A percentile compares a stretch with the other conserved stretches of the same genome.
Conservation (phyloP, 2,329 filamentous ascomycete genomes). For the Calonectria pauciramosa region DNA sequence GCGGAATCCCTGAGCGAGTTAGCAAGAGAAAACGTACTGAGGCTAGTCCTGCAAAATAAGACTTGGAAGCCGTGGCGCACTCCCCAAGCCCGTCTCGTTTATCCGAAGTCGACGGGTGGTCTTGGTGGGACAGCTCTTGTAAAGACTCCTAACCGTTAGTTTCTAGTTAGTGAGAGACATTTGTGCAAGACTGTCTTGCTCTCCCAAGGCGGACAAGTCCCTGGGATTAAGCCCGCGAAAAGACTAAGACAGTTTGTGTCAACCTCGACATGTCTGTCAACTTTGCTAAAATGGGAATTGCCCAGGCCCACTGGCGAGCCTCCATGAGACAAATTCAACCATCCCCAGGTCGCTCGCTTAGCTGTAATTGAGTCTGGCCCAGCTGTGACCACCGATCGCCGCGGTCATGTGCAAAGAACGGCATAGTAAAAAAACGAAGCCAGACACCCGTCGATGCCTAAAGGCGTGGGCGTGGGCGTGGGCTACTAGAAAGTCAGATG, state of each 20-base stretch:
- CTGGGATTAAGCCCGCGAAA: background rate
- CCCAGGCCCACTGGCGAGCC: background rate
- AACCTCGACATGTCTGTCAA: slow-evolving; percentile 1
- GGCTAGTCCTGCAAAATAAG: background rate
- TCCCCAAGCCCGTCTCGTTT: background rate
- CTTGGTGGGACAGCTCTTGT: background rate
- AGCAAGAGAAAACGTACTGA: background rate
- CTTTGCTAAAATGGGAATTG: background rate
- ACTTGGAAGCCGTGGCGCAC: background rate
- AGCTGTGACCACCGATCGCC: slow-evolving; percentile 31
- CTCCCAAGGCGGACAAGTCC: background rate
- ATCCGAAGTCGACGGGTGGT: slow-evolving; percentile 7
- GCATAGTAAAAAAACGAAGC: slow-evolving; percentile 12
- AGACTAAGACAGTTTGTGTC: background rate
- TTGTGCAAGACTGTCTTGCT: slow-evolving; percentile 17
- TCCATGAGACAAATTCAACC: slow-evolving; percentile 6
- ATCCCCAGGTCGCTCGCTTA: background rate
- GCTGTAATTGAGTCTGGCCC: slow-evolving; percentile 15
- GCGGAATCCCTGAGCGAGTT: slow-evolving; percentile 15
- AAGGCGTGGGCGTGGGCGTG: slow-evolving; percentile 32
- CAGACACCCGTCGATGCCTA: slow-evolving; percentile 28
- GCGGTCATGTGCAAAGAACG: slow-evolving; percentile 22
- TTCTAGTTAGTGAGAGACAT: slow-evolving; percentile 16
- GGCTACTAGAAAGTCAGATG: slow-evolving; percentile 24
- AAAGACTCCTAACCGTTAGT: background rate